A percentile compares a stretch with the other conserved stretches of the same genome.
Conservation (phyloP, 805 yeast species). For the Spathaspora sp. region DNA sequence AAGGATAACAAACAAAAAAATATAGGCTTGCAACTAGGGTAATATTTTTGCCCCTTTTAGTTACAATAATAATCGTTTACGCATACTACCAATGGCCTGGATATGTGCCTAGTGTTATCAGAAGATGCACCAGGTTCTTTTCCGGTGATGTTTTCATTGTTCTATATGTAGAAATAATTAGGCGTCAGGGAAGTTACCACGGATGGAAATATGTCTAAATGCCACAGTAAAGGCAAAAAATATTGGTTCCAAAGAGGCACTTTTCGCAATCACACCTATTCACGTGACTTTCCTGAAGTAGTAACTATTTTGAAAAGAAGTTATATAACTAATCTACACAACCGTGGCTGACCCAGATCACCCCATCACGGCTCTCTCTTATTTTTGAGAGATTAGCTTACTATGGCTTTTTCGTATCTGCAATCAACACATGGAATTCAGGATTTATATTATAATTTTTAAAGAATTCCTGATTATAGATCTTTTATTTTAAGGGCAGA, state of each 20-base stretch:
- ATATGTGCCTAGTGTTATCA: too few relatives aligned
- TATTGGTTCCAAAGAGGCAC: neutral
- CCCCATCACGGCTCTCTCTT: neutral
- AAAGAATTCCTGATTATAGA: too few relatives aligned
- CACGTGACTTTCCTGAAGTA: neutral
- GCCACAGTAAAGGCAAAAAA: neutral
- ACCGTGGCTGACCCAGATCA: neutral
- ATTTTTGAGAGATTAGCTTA: too few relatives aligned
- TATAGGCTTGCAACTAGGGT: neutral
- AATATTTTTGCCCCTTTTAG: too few relatives aligned
- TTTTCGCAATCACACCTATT: slow-evolving; percentile 2
- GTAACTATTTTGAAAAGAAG: too few relatives aligned
- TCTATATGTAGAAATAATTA: too few relatives aligned
- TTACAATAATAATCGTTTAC: neutral
- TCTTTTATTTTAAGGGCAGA: neutral
- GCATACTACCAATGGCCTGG: too few relatives aligned
- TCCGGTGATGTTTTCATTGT: too few relatives aligned
- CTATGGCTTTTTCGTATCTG: neutral
- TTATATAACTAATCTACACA: neutral
- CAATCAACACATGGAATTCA: neutral
- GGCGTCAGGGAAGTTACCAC: too few relatives aligned
- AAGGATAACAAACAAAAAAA: neutral
- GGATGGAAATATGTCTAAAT: too few relatives aligned
- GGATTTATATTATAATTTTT: neutral
- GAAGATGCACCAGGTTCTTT: too few relatives aligned